Evolutionary conservation across 2,329 filamentous ascomycete species (phyloP).

Genomic region (Talaromyces verruculosus): DNA sequence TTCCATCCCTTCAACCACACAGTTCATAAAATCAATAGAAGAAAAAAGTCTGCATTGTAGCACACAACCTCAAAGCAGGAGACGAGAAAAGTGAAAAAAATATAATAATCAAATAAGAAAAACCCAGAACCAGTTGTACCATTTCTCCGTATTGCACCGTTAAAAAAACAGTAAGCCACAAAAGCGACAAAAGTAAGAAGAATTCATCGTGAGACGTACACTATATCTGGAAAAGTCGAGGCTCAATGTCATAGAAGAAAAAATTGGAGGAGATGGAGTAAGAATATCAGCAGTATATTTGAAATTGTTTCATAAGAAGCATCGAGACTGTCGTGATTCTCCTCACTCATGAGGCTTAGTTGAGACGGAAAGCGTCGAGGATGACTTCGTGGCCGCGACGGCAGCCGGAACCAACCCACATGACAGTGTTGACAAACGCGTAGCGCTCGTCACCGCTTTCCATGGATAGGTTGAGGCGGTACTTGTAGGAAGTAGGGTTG

Average conservation of each 20-base stretch:
- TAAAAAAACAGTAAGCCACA: neutral
- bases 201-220: conserved; percentile 15
- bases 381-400: conserved; percentile 47
- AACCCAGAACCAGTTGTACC: conserved; percentile 4
- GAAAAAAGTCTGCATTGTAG: neutral
- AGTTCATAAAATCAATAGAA: neutral
- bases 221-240: conserved; percentile 1
- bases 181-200: neutral
- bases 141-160: conserved; percentile 18
- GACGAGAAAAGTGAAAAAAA: neutral
- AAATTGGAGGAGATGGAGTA: neutral
- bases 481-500: conserved; percentile 52
- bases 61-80: neutral
- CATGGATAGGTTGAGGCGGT: conserved; percentile 49
- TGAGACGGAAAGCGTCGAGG: conserved; percentile 41
- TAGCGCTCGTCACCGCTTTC: conserved; percentile 54
- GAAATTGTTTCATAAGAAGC: neutral
- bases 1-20: neutral
- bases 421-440: conserved; percentile 50
- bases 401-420: conserved; percentile 53
- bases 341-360: conserved; percentile 25
- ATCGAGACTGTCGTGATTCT: neutral
- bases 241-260: neutral
- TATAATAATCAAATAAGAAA: neutral
- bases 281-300: neutral